Conservation (phyloP, 2,329 filamentous ascomycete genomes). For the Colletotrichum spinosum region DNA sequence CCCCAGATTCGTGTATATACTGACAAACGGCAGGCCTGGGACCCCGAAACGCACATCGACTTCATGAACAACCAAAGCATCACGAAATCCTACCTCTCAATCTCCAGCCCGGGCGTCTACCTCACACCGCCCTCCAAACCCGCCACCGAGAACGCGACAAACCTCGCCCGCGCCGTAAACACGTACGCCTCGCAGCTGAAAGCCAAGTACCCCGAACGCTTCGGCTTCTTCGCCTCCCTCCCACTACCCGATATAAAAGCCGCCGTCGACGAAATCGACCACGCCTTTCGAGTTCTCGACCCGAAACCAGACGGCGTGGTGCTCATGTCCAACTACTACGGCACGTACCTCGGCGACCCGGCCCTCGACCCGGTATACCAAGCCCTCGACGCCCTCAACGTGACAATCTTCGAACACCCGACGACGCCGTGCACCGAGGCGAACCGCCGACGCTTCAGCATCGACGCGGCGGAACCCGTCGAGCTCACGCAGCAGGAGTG, state of each 20-base stretch:
- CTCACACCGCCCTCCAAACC: conserved; percentile 39
- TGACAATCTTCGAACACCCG: conserved; percentile 66
- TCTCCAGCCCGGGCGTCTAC: conserved; percentile 43
- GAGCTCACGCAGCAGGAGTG: conserved; percentile 12
- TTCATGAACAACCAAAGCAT: conserved; percentile 41
- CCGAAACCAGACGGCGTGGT: conserved; percentile 60
- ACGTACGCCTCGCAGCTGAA: conserved; percentile 40
- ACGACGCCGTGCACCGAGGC: conserved; percentile 57
- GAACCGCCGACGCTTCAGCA: conserved; percentile 25
- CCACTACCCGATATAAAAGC: conserved; percentile 62
- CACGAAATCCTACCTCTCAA: conserved; percentile 40
- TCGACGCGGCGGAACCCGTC: conserved; percentile 26
- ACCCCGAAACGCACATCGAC: conserved; percentile 33
- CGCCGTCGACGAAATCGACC: conserved; percentile 59
- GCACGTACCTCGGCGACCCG: conserved; percentile 62
- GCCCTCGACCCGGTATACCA: conserved; percentile 59
- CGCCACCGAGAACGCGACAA: conserved; percentile 47
- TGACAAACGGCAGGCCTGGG: neutral
- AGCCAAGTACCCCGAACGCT: conserved; percentile 36
- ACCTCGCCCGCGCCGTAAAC: conserved; percentile 40
- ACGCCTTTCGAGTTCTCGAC: conserved; percentile 52
- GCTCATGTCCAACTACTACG: conserved; percentile 64
- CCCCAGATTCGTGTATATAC: neutral
- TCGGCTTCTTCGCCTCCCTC: conserved; percentile 66
- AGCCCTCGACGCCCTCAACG: conserved; percentile 57